Evolutionary conservation across 768 basidiomycete genomes (phyloP).

Genomic region (Exidia glandulosa): DNA sequence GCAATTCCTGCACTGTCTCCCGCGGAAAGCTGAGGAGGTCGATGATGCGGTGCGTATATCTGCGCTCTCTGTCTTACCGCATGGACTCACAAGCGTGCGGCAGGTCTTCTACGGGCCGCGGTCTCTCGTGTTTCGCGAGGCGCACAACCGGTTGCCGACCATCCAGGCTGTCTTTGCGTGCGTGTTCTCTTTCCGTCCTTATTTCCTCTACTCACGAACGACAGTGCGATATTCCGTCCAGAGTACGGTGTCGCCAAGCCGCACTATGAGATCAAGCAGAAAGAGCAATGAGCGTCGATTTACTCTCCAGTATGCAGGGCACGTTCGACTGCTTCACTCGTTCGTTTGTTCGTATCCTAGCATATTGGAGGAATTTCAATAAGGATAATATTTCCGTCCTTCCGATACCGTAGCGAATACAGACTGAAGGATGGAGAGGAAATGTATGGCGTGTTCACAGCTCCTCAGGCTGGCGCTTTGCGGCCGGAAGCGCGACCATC

Average conservation of each 20-base stretch:
- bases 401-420: neutral
- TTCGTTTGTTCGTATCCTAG: too few species aligned
- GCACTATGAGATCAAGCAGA: too few species aligned
- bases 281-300: too few species aligned
- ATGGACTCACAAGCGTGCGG: constrained; percentile 1
- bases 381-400: too few species aligned
- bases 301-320: too few species aligned
- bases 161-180: constrained; percentile 89
- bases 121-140: constrained; percentile 85
- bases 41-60: constrained; percentile 66
- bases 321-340: too few species aligned
- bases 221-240: too few species aligned
- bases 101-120: constrained; percentile 90
- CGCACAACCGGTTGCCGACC: constrained; percentile 96
- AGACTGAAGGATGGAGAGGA: neutral
- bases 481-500: constrained; percentile 50
- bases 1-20: constrained; percentile 95
- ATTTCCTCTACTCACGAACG: neutral
- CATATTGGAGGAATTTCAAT: too few species aligned
- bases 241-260: too few species aligned
- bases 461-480: constrained; percentile 43
- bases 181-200: constrained; percentile 18
- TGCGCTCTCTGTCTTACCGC: neutral
- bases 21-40: constrained; percentile 86
- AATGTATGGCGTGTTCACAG: constrained; percentile 25